These are phyloP conservation scores for Salix arbutifolia DNA, from an alignment of 345 rosid species.

Conservation along the genomic window DNA sequence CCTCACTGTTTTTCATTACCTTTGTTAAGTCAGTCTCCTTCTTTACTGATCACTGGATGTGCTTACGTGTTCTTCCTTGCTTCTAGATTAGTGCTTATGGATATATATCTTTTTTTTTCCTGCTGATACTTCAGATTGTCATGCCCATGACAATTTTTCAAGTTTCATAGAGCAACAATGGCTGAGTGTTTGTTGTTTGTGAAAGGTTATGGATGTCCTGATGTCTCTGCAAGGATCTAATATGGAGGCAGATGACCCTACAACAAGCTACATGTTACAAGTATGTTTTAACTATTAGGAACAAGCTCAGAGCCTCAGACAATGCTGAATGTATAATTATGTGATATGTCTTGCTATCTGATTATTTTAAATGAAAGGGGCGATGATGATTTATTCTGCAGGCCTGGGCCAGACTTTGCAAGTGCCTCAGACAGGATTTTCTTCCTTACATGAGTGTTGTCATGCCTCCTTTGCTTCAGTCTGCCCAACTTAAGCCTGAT, in stretches of 20 bases:
- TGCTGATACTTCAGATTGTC: not conserved
- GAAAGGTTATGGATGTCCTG: slow-evolving; percentile 94
- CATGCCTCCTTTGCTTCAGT: slow-evolving; percentile 92
- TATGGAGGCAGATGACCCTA: slow-evolving; percentile 98
- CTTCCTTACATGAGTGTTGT: slow-evolving; percentile 95
- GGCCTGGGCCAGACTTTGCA: slow-evolving; percentile 99
- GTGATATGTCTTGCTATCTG: not conserved
- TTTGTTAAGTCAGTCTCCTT: not conserved
- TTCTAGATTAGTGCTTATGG: not conserved
- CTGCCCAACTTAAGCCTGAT: slow-evolving; percentile 97
- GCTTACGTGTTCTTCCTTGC: not conserved
- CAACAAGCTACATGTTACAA: slow-evolving; percentile 94
- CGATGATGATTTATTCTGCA: slow-evolving; percentile 20
- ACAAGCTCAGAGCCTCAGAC: not conserved
- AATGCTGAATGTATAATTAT: not conserved
- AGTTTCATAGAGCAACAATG: not conserved
- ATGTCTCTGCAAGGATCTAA: slow-evolving; percentile 91
- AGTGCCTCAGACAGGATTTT: slow-evolving; percentile 94
- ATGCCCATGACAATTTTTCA: not conserved
- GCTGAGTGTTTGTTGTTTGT: not conserved
- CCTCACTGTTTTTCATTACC: not conserved
- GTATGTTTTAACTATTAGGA: slow-evolving; percentile 33
- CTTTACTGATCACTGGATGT: not conserved
- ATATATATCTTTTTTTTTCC: not conserved
- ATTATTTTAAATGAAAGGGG: not conserved